Conservation (phyloP, 2,329 filamentous ascomycete species). For the Monilinia polystroma region DNA sequence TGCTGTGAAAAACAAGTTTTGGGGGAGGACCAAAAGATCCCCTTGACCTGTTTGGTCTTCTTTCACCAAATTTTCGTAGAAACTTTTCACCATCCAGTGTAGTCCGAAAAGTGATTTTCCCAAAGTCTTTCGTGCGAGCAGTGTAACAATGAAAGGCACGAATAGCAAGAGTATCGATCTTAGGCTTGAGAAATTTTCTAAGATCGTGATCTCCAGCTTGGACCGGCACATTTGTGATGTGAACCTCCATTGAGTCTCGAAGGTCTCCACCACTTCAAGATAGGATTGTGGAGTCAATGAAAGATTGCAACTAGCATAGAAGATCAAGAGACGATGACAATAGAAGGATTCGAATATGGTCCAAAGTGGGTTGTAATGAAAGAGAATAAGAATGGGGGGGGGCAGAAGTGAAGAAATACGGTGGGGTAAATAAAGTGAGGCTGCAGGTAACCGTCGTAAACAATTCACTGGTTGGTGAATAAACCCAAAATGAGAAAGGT, state of each 20-base stretch:
- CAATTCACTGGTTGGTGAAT: neutral
- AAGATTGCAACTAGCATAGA: neutral
- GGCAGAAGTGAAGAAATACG: neutral
- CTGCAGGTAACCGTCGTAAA: neutral
- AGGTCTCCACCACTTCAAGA: neutral
- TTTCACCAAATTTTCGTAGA: conserved; percentile 40
- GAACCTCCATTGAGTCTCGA: conserved; percentile 47
- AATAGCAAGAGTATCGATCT: conserved; percentile 44
- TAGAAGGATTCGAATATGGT: neutral
- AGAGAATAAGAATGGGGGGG: neutral
- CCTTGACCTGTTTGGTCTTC: conserved; percentile 5
- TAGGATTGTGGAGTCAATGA: neutral
- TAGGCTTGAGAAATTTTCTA: conserved; percentile 42
- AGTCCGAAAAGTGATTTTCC: conserved; percentile 48
- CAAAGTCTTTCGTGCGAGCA: conserved; percentile 43
- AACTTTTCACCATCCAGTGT: conserved; percentile 45
- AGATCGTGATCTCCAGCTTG: conserved; percentile 46
- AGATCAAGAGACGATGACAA: neutral
- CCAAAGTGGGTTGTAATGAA: neutral
- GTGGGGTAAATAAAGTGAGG: neutral
- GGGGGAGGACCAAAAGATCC: neutral
- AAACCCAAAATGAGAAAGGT: neutral
- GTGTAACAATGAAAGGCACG: conserved; percentile 47
- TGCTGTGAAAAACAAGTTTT: conserved; percentile 27
- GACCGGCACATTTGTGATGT: conserved; percentile 45